Conservation (phyloP, 169 alveolate species). For the Plasmodium knowlesi region DNA sequence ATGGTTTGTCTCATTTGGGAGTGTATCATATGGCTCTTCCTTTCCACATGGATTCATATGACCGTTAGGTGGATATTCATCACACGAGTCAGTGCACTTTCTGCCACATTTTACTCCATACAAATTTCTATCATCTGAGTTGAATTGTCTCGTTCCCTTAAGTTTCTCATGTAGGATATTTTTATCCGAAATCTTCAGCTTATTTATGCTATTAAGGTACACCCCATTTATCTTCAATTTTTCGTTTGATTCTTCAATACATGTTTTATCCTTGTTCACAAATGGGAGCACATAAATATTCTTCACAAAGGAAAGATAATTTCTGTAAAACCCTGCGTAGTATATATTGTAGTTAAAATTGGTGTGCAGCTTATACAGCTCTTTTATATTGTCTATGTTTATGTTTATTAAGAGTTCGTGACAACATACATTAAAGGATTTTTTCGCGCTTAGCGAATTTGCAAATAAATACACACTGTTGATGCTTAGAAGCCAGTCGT, state of each 20-base stretch:
- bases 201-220: conserved; percentile 9
- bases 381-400: conserved; percentile 55
- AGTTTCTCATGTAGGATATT: background rate
- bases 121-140: background rate
- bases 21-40: background rate
- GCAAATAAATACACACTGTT: conserved; percentile 8
- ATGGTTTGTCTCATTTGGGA: background rate
- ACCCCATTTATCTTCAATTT: conserved; percentile 29
- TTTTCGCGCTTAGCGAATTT: conserved; percentile 5
- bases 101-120: background rate
- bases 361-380: conserved; percentile 22
- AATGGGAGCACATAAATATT: conserved; percentile 40
- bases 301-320: conserved; percentile 20
- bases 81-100: background rate
- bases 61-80: background rate
- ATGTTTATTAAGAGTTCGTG: conserved; percentile 31
- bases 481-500: conserved; percentile 44
- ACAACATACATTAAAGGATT: conserved; percentile 9
- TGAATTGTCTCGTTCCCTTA: background rate
- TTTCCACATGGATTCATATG: background rate
- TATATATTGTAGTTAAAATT: conserved; percentile 52
- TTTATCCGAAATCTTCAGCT: background rate
- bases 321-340: conserved; percentile 33
- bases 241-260: conserved; percentile 22
- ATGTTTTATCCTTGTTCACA: background rate